Evolutionary conservation across 345 rosid species (phyloP), one percentile per base, ranked within the genome.

Genomic region (Lumnitzera racemosa): DNA sequence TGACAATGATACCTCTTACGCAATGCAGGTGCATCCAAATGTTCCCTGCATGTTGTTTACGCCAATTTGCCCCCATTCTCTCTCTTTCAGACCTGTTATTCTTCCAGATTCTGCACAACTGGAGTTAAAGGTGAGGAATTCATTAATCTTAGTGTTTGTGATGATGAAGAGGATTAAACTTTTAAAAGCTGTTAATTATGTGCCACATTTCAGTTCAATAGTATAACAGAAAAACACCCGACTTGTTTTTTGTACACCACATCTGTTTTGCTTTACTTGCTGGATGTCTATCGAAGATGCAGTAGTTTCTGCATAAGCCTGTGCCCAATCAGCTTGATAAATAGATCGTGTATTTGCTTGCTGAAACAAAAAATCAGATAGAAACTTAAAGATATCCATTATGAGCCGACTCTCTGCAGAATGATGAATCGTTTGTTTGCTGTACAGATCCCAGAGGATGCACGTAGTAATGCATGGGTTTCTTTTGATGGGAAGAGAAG

Each of bases 11-110:
- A 24, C 41, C 54, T 58, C 57, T 51, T 61, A 48, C 7, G 43
- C 11, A 71, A 68, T 52, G 79, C 84, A 94, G 99, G 97, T 94
- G 70, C 99, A 94, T 84, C 99, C 99, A 61, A 94, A 90, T 66
- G 97, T 94, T 79, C 97, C 99, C 48, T 94, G 99, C 75, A 94
- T 94, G 97, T 66, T 94, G 59, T 94, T 94, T 52, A 94, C 97
- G 12, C 99, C 99, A 55, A 94, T 90, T 80, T 94, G 97, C 56
- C 99, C 99, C 0, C 97, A 94, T 72, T 94, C 99, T 46, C 87
- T 94, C 62, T 94, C 99, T 27, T 92, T 92, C 74, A 84, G 97
- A 72, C 97, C 99, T 20, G 99, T 89, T 50, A 87, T 92, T 72
- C 99, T 92, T 69, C 99, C 99, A 29, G 97, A 94, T 83, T 94